A percentile compares a stretch with the other conserved stretches of the same genome.
phyloP scores from a whole-genome alignment of 163 green algal species.

The Scenedesmus sp. region DNA sequence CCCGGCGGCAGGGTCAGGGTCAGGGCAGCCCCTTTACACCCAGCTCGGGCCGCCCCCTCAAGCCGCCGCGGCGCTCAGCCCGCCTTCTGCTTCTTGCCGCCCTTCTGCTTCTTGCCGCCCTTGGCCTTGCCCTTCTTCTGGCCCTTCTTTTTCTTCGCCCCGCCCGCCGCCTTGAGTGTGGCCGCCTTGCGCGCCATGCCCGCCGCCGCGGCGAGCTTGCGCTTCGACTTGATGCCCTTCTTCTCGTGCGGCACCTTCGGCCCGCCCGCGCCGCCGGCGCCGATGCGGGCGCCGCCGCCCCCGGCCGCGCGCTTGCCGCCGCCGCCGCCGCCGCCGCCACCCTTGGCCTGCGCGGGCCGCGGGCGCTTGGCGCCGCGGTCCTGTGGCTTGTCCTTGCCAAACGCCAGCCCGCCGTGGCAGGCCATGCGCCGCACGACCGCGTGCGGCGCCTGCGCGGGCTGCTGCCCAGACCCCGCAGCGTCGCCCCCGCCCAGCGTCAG shows the following conservation, averaged over 20 bases:
- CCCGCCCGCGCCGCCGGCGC: no score
- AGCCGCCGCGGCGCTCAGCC: no score
- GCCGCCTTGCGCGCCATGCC: neutral
- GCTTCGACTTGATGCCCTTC: neutral
- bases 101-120: neutral
- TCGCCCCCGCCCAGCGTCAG: slow-evolving; percentile 8
- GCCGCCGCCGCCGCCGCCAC: neutral
- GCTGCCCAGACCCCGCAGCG: neutral
- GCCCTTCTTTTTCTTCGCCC: neutral
- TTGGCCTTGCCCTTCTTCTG: neutral
- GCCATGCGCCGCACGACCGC: slow-evolving; percentile 35
- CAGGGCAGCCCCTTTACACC: no score
- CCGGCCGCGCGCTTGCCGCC: neutral
- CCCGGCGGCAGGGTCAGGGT: no score
- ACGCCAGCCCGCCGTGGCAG: slow-evolving; percentile 19
- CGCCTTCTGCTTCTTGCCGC: neutral
- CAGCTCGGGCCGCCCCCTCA: no score
- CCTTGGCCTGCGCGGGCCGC: neutral
- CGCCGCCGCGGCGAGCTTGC: neutral
- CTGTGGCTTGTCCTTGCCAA: neutral
- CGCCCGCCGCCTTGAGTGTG: slow-evolving; percentile 2
- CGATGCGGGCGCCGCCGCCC: no score
- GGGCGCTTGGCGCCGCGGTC: neutral
- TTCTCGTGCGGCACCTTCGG: neutral
- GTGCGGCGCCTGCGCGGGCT: neutral